Base-by-base conservation (phyloP, 2,329 filamentous ascomycete species). In the Ascochyta pisi region DNA sequence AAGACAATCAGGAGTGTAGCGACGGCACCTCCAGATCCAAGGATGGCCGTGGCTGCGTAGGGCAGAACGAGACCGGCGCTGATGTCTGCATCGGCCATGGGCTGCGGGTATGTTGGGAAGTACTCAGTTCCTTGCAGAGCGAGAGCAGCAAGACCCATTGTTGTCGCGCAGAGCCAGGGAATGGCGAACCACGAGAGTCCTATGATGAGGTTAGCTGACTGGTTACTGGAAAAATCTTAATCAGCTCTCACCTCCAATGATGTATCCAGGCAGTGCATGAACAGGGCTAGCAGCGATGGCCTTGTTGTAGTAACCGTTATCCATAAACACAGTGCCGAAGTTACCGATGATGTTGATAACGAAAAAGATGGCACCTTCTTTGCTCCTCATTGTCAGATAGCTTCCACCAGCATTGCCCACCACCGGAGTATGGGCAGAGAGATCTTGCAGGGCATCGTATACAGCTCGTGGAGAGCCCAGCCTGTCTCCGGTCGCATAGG, bases 301-400 rank as follows among this genome's bases (percentile, higher is more conserved):
- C 76, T 96, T 95, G 78, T 92, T 96, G 79, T 96, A 96, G 57
- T 71, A 96, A 55, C 77, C 88, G 59, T 94, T 93, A 69, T 96
- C 92, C 46, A 92, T 82, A 78, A 96, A 96, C 3, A 95, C 90
- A 0, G 90, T 92, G 2, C 81, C 89, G 53, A 93, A 95, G 76
- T 92, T 93, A 31, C 91, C 91, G 41, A 93, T 88, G 35, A 91
- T 88, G 76, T 96, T 96, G 77, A 96, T 96, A 24, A 96, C 87
- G 73, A 96, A 96, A 80, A 96, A 96, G 47, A 95, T 91, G 33
- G 85, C 90, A 3, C 92, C 92, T 63, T 94, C 88, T 52, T 84
- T 84, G 3, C 89, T 92, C 54, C 84, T 81, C 91, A 96, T 95
- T 0, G 92, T 96, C n/a, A 96, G 78, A 65, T 96, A 96, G 70